Conservation (phyloP, 225 moss, liverwort and hornwort species). For the Anthoceros angustus region DNA sequence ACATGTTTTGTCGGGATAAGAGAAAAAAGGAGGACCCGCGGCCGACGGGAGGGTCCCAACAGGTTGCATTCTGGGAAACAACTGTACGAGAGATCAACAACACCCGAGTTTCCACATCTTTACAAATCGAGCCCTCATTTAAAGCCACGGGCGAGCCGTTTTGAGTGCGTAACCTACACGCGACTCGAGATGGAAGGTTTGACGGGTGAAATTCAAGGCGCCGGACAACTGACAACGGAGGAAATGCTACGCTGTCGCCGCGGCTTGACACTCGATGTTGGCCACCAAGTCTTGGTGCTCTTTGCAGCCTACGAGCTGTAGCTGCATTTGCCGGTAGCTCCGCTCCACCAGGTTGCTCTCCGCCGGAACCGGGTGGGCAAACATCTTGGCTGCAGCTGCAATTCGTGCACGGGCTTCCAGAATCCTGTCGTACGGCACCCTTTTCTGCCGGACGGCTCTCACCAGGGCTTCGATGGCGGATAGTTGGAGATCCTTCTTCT, state of each 20-base stretch:
- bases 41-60: no score
- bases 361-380: constrained; percentile 10
- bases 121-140: no score
- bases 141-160: no score
- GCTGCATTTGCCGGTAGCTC: constrained; percentile 16
- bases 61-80: no score
- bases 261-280: constrained; percentile 39
- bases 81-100: no score
- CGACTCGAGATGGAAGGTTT: no score
- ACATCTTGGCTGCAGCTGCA: constrained; percentile 22
- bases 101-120: no score
- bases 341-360: constrained; percentile 7
- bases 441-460: background rate
- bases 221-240: no score
- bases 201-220: background rate
- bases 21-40: no score
- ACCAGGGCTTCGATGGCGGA: constrained; percentile 17
- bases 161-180: no score
- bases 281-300: constrained; percentile 54
- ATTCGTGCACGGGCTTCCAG: constrained; percentile 30
- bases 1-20: no score
- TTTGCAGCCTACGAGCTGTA: constrained; percentile 41
- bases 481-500: constrained; percentile 30
- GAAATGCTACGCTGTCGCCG: constrained; percentile 4
- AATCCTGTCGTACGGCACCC: constrained; percentile 25